Percentiles rank a stretch among this genome's conserved stretches.
These are phyloP conservation scores for Poa annua DNA, from an alignment of 176 grass and related monocot genomes.

Conservation along the genomic window DNA sequence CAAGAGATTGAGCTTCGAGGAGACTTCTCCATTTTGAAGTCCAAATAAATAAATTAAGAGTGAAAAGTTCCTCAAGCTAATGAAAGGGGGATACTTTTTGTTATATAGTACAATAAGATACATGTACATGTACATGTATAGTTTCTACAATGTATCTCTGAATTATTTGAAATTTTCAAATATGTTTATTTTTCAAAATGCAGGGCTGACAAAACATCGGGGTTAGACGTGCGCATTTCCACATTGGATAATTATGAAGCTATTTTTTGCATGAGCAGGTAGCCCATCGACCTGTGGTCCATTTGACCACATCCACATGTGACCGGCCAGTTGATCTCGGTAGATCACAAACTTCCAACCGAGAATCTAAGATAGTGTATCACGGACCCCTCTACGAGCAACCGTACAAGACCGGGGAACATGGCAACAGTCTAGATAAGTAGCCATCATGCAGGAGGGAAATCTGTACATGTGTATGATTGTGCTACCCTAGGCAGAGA, in stretches of 20 bases:
- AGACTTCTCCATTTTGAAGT: too few relatives aligned
- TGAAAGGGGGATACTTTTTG: too few relatives aligned
- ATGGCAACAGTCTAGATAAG: neutral
- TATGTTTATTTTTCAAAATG: too few relatives aligned
- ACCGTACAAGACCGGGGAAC: slow-evolving; percentile 5
- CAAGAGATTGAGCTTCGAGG: too few relatives aligned
- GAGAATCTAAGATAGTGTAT: neutral
- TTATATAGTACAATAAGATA: too few relatives aligned
- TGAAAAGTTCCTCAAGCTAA: too few relatives aligned
- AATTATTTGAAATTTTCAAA: too few relatives aligned
- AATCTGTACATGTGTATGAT: neutral
- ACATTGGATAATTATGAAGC: neutral
- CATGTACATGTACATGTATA: too few relatives aligned
- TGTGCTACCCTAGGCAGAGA: neutral
- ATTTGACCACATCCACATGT: slow-evolving; percentile 8
- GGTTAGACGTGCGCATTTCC: neutral
- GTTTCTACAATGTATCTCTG: too few relatives aligned
- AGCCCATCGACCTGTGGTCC: neutral
- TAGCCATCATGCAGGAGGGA: slow-evolving; percentile 11
- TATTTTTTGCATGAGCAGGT: neutral
- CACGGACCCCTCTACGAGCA: slow-evolving; percentile 1
- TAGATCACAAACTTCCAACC: slow-evolving; percentile 1
- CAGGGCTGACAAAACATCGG: too few relatives aligned
- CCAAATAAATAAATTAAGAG: too few relatives aligned
- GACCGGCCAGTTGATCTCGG: neutral